phyloP scores from a whole-genome alignment of 192 early-diverging fungal species.

The Coemansia sp. region DNA sequence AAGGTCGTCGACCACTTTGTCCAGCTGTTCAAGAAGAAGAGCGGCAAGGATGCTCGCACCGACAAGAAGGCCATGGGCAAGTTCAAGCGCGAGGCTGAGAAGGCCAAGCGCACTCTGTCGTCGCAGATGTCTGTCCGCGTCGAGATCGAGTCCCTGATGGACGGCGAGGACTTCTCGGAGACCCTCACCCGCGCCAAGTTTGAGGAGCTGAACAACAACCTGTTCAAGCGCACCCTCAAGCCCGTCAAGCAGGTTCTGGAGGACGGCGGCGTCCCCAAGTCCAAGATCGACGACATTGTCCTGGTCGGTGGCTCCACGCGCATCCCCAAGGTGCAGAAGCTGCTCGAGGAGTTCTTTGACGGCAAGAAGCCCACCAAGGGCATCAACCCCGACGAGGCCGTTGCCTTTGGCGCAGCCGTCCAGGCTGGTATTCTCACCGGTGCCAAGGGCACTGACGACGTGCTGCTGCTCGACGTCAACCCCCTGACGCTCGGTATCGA shows the following conservation, averaged over 20 bases:
- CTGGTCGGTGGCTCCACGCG: slow-evolving; percentile 98
- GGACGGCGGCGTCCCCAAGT: slow-evolving; percentile 82
- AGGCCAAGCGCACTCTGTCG: slow-evolving; percentile 95
- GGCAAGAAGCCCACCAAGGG: slow-evolving; percentile 96
- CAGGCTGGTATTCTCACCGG: slow-evolving; percentile 90
- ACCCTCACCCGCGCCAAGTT: slow-evolving; percentile 96
- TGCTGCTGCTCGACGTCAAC: slow-evolving; percentile 91
- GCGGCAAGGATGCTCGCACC: slow-evolving; percentile 71
- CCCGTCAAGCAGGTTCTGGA: slow-evolving; percentile 92
- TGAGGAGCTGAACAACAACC: slow-evolving; percentile 89
- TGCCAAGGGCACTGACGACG: slow-evolving; percentile 57
- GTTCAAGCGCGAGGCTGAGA: slow-evolving; percentile 94
- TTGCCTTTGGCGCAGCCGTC: slow-evolving; percentile 96
- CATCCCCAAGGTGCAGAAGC: slow-evolving; percentile 94
- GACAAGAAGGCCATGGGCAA: slow-evolving; percentile 92
- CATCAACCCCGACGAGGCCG: slow-evolving; percentile 99
- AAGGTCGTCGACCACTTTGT: slow-evolving; percentile 90
- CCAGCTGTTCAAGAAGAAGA: slow-evolving; percentile 90
- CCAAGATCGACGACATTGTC: slow-evolving; percentile 92
- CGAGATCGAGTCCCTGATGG: slow-evolving; percentile 88
- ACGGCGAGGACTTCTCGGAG: slow-evolving; percentile 88
- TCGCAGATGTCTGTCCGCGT: slow-evolving; percentile 89
- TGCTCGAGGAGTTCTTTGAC: slow-evolving; percentile 92
- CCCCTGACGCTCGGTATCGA: slow-evolving; percentile 97
- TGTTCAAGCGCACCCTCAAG: slow-evolving; percentile 91